Evolutionary conservation across 805 yeast species (phyloP).

Genomic region (Candida boleticola): DNA sequence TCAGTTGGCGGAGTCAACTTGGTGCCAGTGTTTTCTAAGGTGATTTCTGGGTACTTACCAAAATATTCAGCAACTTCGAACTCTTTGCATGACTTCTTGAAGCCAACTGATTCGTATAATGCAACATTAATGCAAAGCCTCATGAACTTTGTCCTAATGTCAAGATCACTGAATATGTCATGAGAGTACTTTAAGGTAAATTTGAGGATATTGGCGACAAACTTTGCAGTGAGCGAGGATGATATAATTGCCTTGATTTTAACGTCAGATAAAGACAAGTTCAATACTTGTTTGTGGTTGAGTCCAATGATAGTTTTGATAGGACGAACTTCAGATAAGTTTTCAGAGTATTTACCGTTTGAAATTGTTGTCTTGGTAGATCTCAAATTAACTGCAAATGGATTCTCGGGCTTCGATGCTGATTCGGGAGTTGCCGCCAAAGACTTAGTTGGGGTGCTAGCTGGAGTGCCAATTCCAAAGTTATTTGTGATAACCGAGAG

Average conservation of each 20-base stretch:
- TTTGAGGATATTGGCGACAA: conserved; percentile 24
- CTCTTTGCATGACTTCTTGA: conserved; percentile 21
- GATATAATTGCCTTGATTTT: conserved; percentile 34
- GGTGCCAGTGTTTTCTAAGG: conserved; percentile 30
- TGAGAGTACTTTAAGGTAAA: conserved; percentile 23
- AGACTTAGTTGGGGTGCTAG: conserved; percentile 2
- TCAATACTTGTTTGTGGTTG: conserved; percentile 32
- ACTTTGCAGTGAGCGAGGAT: conserved; percentile 29
- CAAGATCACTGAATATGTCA: conserved; percentile 21
- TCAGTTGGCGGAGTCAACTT: conserved; percentile 33
- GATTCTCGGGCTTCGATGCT: conserved; percentile 8
- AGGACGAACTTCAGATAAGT: conserved; percentile 30
- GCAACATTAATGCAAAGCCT: conserved; percentile 34
- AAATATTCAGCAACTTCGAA: conserved; percentile 27
- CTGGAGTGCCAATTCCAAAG: neutral
- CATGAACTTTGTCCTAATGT: conserved; percentile 22
- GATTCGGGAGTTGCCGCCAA: conserved; percentile 1
- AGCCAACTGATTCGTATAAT: conserved; percentile 34
- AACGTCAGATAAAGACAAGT: conserved; percentile 31
- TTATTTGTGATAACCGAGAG: conserved; percentile 2
- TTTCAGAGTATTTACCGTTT: conserved; percentile 20
- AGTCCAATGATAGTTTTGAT: conserved; percentile 38
- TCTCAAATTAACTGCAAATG: conserved; percentile 25
- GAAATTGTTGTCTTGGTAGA: conserved; percentile 17
- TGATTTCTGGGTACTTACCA: conserved; percentile 29